Evolutionary conservation across 2,329 filamentous ascomycete genomes (phyloP), one percentile per base, ranked within the genome.

Genomic region (Coniochaeta ligniaria): DNA sequence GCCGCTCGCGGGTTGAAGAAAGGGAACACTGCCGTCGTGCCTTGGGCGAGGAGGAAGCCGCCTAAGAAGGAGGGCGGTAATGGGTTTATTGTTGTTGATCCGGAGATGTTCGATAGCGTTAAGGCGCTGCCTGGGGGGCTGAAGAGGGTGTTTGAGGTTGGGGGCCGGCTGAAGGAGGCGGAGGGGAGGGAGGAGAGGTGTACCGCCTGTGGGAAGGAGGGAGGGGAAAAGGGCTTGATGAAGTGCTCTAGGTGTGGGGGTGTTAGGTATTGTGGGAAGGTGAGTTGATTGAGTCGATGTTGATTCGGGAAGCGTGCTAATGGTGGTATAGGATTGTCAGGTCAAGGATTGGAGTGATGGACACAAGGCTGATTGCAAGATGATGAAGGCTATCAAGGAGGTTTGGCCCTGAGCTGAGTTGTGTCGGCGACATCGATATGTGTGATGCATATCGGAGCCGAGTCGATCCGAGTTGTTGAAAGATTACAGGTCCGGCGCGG

Each of bases 181-280:
- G 63, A 22, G 54, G 64, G 62, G 57, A 59, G 28, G 24, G 55
- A 28, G 33, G 73, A 72, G 63, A 69, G 61, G 59, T 65, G 38
- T 6, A 74, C 74, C 36, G 68, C 62, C 41, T 69, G 63, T 55
- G 71, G 66, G 17, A 68, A 67, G 58, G 68, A 63, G 22, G 70
- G 67, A 20, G 68, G 67, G 16, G 63, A 62, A 60, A 61, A 31
- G 5, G 56, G 60, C 59, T 59, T 77, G 63, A 72, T 69, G 67
- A 74, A 68, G 64, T 81, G 78, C 63, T 76, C 73, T 12, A 77
- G 75, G 9, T 81, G 78, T 63, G 72, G 71, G 26, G 72, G 71
- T 63, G 74, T 72, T n/a, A 70, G 69, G 61, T 81, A 81, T 67
- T 81, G 79, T 61, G 70, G 73, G 28, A 79, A 79, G 75, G 78